Base-by-base conservation (phyloP, 352 stramenopile species). In the Phytophthora sansomeana region DNA sequence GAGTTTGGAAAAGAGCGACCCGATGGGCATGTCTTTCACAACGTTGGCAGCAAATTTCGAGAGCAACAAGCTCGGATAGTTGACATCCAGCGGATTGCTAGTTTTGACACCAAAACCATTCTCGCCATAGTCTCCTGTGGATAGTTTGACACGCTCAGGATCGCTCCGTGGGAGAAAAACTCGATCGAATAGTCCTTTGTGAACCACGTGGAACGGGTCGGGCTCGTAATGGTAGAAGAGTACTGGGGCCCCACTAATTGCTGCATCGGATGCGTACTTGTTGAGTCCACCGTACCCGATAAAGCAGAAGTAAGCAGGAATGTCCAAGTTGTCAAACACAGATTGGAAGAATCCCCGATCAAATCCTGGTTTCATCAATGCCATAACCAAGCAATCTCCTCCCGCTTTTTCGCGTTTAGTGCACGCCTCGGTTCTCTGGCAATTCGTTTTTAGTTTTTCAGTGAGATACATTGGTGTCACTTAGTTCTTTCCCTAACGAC, bases 301-400 rank as follows among this genome's bases (percentile, higher is more conserved):
- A 46, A 89, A 91, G 63, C 80, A 91, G 33, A 91, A 88, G 67
- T 89, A 91, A 0, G 82, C 75, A 3, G 80, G 80, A 9, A 91
- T 75, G 9, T 65, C 56, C 11, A 81, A 38, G 67, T 89, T 91
- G 14, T 64, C 57, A 14, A 89, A 38, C 13, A 79, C 56, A 0
- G 80, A 66, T 42, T 84, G 77, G 26, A 87, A 67, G 26, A 80
- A 91, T 0, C 72, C 80, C 2, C 60, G 61, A 24, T 89, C 80
- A 30, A 72, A 85, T 8, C 61, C 73, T 30, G 67, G 54, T 47
- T 69, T 65, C 75, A 87, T 87, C 56, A 91, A 68, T 4, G 64
- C 54, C 17, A 91, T 41, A 1, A 87, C 60, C n/a, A 89, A 41
- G 24, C 78, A 91, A 4, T 75, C 67, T 30, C 66, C 65, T n/a